phyloP scores from a whole-genome alignment of 2,329 filamentous ascomycete genomes.

The Metarhizium robertsii region DNA sequence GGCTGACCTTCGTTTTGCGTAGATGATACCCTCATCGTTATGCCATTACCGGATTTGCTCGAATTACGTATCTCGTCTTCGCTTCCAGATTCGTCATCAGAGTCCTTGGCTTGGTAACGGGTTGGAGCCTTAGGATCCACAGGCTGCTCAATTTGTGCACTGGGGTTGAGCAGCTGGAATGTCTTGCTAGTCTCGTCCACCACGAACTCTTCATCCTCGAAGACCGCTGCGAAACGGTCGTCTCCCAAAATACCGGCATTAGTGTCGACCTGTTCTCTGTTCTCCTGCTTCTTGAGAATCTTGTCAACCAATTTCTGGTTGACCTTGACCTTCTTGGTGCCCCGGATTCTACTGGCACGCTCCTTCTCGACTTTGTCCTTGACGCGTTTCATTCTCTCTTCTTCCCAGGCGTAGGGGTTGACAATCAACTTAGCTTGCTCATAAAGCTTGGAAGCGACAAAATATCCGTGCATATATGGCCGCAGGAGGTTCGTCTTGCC shows the following conservation, averaged over 20 bases:
- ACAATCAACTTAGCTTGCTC: conserved; percentile 89
- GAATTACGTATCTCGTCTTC: conserved; percentile 18
- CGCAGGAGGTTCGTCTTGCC: conserved; percentile 82
- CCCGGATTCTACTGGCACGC: conserved; percentile 85
- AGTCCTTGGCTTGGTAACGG: conserved; percentile 29
- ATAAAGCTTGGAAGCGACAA: conserved; percentile 89
- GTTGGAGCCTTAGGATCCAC: conserved; percentile 24
- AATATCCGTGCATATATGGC: conserved; percentile 99
- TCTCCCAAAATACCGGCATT: conserved; percentile 67
- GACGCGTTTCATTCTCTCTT: conserved; percentile 82
- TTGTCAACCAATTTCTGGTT: conserved; percentile 77
- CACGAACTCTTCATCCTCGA: conserved; percentile 86
- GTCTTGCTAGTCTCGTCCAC: conserved; percentile 86
- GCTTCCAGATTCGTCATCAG: conserved; percentile 34
- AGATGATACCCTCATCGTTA: conserved; percentile 61
- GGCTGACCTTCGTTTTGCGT: conserved; percentile 52
- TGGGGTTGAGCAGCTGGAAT: conserved; percentile 83
- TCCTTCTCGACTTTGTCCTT: conserved; percentile 96
- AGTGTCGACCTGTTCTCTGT: conserved; percentile 46
- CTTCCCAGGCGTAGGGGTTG: conserved; percentile 89
- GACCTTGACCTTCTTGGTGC: conserved; percentile 95
- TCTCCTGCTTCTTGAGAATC: conserved; percentile 55
- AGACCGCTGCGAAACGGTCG: conserved; percentile 77
- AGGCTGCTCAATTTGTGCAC: conserved; percentile 46
- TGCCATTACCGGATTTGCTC: conserved; percentile 23